Evolutionary conservation across 768 basidiomycete genomes (phyloP), one percentile per base, ranked within the genome.

Genomic region (Tylopilus sp.): DNA sequence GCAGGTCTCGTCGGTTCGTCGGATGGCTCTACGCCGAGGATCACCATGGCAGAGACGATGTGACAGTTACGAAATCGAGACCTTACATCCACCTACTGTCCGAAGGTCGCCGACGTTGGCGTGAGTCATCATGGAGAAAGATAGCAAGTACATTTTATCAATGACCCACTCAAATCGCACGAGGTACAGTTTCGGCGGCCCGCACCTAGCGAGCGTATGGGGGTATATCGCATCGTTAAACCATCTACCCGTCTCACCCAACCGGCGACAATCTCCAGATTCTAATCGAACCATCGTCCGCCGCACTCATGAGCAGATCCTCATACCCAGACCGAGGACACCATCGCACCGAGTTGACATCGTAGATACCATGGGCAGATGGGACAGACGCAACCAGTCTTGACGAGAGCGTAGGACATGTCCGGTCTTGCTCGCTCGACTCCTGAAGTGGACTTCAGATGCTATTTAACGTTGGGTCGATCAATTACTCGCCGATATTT

Each of bases 281-380:
- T 60, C 80, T 83, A 13, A 88, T 78, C 26, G 73, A 64, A 8
- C 91, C 89, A 66, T 98, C 95, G 63, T 99, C 95, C 0, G 89
- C 93, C 5, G 85, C 80, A 2, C 87, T 91, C 2, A 88, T 90
- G 3, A 98, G 69, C 4, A 95, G 47, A 54, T 86, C 78, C 53
- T 82, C 76, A 43, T 74, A 75, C 1, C 85, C 87, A 18, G 71
- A 64, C 31, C 86, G 72, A 2, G 85, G 80, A 70, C 91, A 93
- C 92, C 94, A 98, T 3, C 77, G 75, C 20, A 95, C 78, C 11
- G 81, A 74, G 69, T 99, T 98, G 22, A 94, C 79, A 63, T 99
- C 97, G 58, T 80, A 75, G 1, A 91, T 83, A 1, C 81, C 88
- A 61, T 99, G 97, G 1, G 91, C 86, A 11, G 79, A 71, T 17